Percentiles rank a stretch among this genome's conserved stretches.
Conservation (phyloP, 306 rosid genomes). For the Cucumis melo region DNA sequence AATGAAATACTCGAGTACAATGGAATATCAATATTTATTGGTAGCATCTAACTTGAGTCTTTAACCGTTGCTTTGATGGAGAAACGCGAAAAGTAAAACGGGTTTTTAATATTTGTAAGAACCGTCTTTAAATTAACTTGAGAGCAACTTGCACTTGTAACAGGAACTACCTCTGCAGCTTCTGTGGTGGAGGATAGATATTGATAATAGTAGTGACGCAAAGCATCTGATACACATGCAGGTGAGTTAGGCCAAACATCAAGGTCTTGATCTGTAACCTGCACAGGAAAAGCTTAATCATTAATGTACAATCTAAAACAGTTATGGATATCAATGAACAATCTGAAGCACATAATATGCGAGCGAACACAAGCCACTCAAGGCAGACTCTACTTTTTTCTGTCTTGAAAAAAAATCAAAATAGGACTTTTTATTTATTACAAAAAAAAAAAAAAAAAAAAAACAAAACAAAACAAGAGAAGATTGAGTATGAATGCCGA, state of each 20-base stretch:
- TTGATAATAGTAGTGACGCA: constrained; percentile 91
- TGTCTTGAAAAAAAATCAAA: too few relatives aligned
- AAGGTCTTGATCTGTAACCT: constrained; percentile 84
- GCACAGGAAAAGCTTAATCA: not conserved
- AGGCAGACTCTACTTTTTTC: not conserved
- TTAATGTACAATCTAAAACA: not conserved
- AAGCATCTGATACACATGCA: constrained; percentile 88
- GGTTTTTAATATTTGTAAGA: not conserved
- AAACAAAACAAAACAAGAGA: not conserved
- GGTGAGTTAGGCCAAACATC: constrained; percentile 76
- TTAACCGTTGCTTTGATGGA: not conserved
- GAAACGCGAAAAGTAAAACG: not conserved
- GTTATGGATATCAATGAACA: not conserved
- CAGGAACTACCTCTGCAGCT: constrained; percentile 79
- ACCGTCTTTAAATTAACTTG: not conserved
- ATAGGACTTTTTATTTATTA: not conserved
- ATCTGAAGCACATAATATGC: not conserved
- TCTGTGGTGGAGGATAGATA: constrained; percentile 85
- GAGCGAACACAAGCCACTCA: not conserved
- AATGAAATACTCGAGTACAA: not conserved
- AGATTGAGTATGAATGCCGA: not conserved
- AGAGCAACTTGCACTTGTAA: constrained; percentile 7
- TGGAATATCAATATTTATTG: not conserved
- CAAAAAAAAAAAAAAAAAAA: too few relatives aligned
- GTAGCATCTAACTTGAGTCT: not conserved